Percentiles rank a stretch among this genome's conserved stretches.
Evolutionary conservation across 83 land plant species (phyloP).

Genomic region (Thuja plicata): DNA sequence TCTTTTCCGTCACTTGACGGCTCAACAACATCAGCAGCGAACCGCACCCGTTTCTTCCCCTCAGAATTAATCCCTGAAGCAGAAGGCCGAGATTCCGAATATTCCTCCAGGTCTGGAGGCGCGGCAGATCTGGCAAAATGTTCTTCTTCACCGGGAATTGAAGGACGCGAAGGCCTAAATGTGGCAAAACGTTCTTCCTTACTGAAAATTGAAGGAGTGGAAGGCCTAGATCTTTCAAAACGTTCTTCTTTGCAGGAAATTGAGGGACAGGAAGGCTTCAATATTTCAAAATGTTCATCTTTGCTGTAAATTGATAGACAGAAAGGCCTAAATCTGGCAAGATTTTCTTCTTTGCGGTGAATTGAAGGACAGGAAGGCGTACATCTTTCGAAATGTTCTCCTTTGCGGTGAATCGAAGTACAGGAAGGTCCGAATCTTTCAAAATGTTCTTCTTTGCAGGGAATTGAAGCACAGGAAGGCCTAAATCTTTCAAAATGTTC

Average conservation of each 20-base stretch:
- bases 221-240: no score
- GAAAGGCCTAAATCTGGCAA: no score
- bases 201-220: no score
- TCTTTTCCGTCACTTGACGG: not conserved
- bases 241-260: no score
- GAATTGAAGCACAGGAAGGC: not conserved
- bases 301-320: no score
- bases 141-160: not conserved
- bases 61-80: not conserved
- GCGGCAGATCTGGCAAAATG: not conserved
- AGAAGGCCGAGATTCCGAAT: no score
- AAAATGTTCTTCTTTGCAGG: not conserved
- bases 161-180: not conserved
- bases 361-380: not conserved
- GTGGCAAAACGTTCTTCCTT: no score
- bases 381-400: not conserved
- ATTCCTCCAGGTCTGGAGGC: not conserved
- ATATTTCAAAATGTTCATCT: no score
- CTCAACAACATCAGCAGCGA: not conserved
- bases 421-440: not conserved
- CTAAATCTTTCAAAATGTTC: not conserved
- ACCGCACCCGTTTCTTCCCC: not conserved
- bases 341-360: no score
- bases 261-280: not conserved
- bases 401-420: not conserved